phyloP scores from a whole-genome alignment of 2,329 filamentous ascomycete species.

The Emericellopsis cladophorae region DNA sequence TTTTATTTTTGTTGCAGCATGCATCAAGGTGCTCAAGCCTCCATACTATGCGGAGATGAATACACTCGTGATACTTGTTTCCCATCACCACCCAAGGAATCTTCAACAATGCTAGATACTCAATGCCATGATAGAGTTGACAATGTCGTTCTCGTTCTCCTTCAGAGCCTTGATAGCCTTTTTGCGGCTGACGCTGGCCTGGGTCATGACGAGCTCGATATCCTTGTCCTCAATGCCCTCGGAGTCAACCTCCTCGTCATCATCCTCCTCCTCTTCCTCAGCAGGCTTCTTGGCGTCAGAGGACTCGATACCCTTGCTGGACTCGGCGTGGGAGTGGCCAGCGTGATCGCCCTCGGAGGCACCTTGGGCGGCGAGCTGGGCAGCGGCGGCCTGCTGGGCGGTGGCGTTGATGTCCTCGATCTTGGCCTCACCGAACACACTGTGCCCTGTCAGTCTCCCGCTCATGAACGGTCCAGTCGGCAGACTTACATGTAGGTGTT shows the following conservation, averaged over 20 bases:
- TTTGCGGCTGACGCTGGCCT: slow-evolving; percentile 92
- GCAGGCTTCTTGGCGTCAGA: slow-evolving; percentile 63
- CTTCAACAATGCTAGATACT: slow-evolving; percentile 46
- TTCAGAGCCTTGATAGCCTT: slow-evolving; percentile 98
- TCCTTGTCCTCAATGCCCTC: slow-evolving; percentile 95
- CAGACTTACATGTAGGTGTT: slow-evolving; percentile 97
- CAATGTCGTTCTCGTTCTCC: slow-evolving; percentile 99
- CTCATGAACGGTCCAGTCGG: too few relatives aligned
- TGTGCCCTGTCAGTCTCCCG: slow-evolving; percentile 20
- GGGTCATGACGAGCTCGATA: slow-evolving; percentile 97
- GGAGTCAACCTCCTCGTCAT: slow-evolving; percentile 91
- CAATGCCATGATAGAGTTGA: slow-evolving; percentile 99
- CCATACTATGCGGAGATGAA: slow-evolving; percentile 14
- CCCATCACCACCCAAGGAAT: too few relatives aligned
- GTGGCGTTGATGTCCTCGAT: slow-evolving; percentile 99
- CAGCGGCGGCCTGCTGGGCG: slow-evolving; percentile 88
- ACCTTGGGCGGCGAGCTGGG: slow-evolving; percentile 76
- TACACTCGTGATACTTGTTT: slow-evolving; percentile 5
- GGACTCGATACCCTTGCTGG: slow-evolving; percentile 47
- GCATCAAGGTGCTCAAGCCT: too few relatives aligned
- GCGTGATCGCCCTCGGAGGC: slow-evolving; percentile 54
- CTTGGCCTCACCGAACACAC: slow-evolving; percentile 99
- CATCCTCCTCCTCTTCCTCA: slow-evolving; percentile 73
- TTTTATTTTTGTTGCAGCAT: too few relatives aligned
- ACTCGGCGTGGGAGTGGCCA: slow-evolving; percentile 60